phyloP scores from a whole-genome alignment of 75 land plant genomes.

The Selaginella tamariscina region DNA sequence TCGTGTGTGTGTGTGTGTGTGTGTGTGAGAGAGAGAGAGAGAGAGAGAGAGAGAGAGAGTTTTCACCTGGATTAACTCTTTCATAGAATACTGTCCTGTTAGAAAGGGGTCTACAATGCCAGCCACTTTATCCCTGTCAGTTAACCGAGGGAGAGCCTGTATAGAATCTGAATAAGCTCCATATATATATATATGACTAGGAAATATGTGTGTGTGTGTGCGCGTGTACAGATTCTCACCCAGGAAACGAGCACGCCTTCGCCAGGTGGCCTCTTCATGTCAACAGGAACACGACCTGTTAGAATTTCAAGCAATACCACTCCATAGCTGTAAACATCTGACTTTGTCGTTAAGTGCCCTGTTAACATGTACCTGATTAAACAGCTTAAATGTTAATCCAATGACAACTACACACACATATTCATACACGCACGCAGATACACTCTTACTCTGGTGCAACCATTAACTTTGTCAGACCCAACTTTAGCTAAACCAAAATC shows the following conservation, averaged over 20 bases:
- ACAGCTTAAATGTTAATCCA: background rate
- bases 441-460: slow-evolving; percentile 6
- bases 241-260: slow-evolving; percentile 12
- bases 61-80: slow-evolving; percentile 71
- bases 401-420: too few relatives aligned
- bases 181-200: background rate
- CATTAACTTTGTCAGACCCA: slow-evolving; percentile 2
- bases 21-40: background rate
- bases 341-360: slow-evolving; percentile 10
- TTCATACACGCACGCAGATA: too few relatives aligned
- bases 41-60: too few relatives aligned
- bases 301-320: slow-evolving; percentile 6
- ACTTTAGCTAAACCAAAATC: slow-evolving; percentile 5
- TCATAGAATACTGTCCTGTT: slow-evolving; percentile 55
- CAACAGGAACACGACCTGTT: slow-evolving; percentile 9
- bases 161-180: too few relatives aligned
- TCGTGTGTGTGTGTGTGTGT: background rate
- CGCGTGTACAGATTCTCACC: background rate
- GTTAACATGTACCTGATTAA: background rate
- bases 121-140: slow-evolving; percentile 54
- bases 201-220: background rate
- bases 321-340: slow-evolving; percentile 10
- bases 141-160: slow-evolving; percentile 74
- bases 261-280: slow-evolving; percentile 7
- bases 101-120: slow-evolving; percentile 68